Conservation (phyloP, 768 basidiomycete species). For the Tylopilus felleus region DNA sequence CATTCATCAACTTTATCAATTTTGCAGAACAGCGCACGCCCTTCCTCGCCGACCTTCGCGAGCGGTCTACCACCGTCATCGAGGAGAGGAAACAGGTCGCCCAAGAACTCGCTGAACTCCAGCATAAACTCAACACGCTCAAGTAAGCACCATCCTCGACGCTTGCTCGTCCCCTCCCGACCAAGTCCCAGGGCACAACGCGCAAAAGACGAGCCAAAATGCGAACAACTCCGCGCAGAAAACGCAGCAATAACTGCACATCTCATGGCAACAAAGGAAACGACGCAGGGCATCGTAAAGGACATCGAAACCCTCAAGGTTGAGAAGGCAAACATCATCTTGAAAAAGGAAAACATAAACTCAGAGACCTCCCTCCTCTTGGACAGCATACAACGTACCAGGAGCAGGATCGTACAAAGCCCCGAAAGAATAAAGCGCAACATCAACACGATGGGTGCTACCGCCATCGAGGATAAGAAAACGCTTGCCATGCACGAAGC, state of each 20-base stretch:
- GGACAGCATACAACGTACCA: conserved; percentile 60
- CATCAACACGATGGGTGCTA: conserved; percentile 71
- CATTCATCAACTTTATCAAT: conserved; percentile 91
- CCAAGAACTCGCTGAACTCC: conserved; percentile 46
- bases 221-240: conserved; percentile 55
- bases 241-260: conserved; percentile 60
- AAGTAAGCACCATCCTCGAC: conserved; percentile 42
- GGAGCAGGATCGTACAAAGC: conserved; percentile 82
- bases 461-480: conserved; percentile 68
- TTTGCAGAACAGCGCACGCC: conserved; percentile 74
- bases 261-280: conserved; percentile 67
- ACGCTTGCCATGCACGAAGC: conserved; percentile 60
- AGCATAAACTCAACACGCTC: conserved; percentile 49
- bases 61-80: conserved; percentile 52
- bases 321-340: conserved; percentile 60
- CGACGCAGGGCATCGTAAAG: conserved; percentile 54
- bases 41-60: conserved; percentile 60
- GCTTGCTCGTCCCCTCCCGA: not conserved
- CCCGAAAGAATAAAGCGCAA: conserved; percentile 86
- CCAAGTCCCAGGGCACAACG: conserved; percentile 48
- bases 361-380: conserved; percentile 55
- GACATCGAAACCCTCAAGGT: conserved; percentile 70
- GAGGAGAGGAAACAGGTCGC: conserved; percentile 59
- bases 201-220: conserved; percentile 66
- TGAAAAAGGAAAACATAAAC: conserved; percentile 68